A percentile compares a stretch with the other conserved stretches of the same genome.
phyloP scores from a whole-genome alignment of 2,329 filamentous ascomycete species.

The Scedosporium dehoogii region DNA sequence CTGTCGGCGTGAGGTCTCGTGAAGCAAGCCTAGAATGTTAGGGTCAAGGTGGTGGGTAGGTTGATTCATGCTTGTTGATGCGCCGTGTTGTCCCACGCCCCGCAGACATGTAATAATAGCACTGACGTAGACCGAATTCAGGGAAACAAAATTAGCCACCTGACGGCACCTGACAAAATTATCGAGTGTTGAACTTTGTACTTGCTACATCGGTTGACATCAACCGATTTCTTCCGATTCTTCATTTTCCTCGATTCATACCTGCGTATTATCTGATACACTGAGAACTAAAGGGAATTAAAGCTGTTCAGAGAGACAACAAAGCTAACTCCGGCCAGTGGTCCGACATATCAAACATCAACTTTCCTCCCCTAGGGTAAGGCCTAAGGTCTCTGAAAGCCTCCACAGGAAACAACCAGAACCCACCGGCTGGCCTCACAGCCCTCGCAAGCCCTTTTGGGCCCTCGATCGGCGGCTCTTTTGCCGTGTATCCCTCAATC shows the following conservation, averaged over 20 bases:
- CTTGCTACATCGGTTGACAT: too few species aligned
- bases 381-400: not conserved
- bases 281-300: too few species aligned
- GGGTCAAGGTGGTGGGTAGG: not conserved
- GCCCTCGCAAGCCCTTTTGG: not conserved
- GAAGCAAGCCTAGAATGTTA: not conserved
- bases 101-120: too few species aligned
- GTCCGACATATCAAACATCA: not conserved
- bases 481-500: not conserved
- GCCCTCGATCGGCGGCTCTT: not conserved
- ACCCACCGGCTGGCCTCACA: not conserved
- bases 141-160: too few species aligned
- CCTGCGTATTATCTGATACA: too few species aligned
- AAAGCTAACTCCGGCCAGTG: not conserved
- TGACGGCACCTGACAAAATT: too few species aligned
- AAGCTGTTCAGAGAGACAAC: not conserved
- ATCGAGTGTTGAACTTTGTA: too few species aligned
- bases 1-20: not conserved
- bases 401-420: not conserved
- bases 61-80: too few species aligned
- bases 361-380: not conserved
- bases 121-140: too few species aligned
- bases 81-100: too few species aligned
- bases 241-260: too few species aligned
- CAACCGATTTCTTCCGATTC: too few species aligned